Evolutionary conservation across 2,329 filamentous ascomycete species (phyloP).

Genomic region (Fusarium sublunatum): DNA sequence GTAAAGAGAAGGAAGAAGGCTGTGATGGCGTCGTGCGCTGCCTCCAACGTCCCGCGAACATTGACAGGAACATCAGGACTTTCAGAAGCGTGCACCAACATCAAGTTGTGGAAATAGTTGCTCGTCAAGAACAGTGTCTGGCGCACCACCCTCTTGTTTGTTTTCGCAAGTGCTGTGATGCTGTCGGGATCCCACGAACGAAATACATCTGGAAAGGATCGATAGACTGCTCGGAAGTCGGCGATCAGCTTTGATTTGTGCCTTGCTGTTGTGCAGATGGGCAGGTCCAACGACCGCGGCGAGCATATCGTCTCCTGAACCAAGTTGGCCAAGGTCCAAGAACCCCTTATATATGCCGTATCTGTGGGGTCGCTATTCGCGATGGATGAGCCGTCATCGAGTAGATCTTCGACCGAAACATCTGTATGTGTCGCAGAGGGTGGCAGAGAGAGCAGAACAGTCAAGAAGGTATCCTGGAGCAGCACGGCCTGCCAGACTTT

Average conservation of each 20-base stretch:
- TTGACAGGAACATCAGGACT: constrained; percentile 73
- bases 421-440: constrained; percentile 84
- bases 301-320: constrained; percentile 82
- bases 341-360: constrained; percentile 77
- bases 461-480: constrained; percentile 84
- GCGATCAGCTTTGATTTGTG: constrained; percentile 77
- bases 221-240: constrained; percentile 77
- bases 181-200: constrained; percentile 73
- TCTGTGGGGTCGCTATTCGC: constrained; percentile 72
- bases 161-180: constrained; percentile 66
- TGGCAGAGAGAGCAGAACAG: constrained; percentile 79
- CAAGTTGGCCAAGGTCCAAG: constrained; percentile 82
- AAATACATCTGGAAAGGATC: constrained; percentile 77
- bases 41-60: constrained; percentile 76
- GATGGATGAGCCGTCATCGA: constrained; percentile 69
- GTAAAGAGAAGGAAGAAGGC: constrained; percentile 79
- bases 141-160: constrained; percentile 73
- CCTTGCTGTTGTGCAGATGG: constrained; percentile 74
- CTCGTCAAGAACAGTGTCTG: constrained; percentile 84
- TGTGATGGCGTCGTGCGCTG: constrained; percentile 78
- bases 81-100: constrained; percentile 80
- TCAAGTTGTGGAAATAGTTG: constrained; percentile 85
- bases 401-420: constrained; percentile 78
- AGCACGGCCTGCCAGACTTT: constrained; percentile 87
- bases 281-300: constrained; percentile 77